These are phyloP conservation scores for Eucalyptus curtisii DNA, from an alignment of 345 rosid genomes.

Conservation along the genomic window DNA sequence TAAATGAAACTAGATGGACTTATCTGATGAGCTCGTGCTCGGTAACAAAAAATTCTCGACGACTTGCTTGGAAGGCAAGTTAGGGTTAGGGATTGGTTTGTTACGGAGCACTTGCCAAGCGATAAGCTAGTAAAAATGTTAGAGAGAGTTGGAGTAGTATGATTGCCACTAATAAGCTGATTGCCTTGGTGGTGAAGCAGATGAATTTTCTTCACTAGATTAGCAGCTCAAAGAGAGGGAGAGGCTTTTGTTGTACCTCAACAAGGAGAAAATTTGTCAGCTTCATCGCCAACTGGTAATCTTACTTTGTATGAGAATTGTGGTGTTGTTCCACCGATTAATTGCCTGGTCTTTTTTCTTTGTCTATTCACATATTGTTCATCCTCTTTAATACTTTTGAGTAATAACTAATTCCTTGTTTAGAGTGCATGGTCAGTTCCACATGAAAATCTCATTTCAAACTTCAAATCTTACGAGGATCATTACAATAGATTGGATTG, in stretches of 20 bases:
- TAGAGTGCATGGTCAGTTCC: background rate
- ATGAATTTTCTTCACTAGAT: slow-evolving; percentile 43
- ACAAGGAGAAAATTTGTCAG: slow-evolving; percentile 44
- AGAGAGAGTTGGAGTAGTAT: background rate
- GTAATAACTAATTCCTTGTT: background rate
- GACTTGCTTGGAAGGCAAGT: background rate
- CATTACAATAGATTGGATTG: background rate
- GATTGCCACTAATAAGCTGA: background rate
- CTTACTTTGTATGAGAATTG: background rate
- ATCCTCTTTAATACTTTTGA: background rate
- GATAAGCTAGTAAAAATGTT: background rate
- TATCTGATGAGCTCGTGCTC: slow-evolving; percentile 48
- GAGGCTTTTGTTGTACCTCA: background rate
- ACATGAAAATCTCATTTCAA: background rate
- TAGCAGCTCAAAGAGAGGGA: background rate
- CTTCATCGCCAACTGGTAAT: slow-evolving; percentile 41
- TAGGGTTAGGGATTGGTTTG: slow-evolving; percentile 45
- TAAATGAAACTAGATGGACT: background rate
- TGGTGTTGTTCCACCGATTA: background rate
- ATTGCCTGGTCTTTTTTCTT: background rate
- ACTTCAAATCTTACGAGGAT: background rate
- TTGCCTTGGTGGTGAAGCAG: slow-evolving; percentile 40
- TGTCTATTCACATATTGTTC: background rate
- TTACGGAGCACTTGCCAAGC: slow-evolving; percentile 43
- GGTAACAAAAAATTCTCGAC: slow-evolving; percentile 52